Percentiles rank a stretch among this genome's conserved stretches.
Evolutionary conservation across 2,329 filamentous ascomycete species (phyloP).

Genomic region (Lecanosticta acicola): DNA sequence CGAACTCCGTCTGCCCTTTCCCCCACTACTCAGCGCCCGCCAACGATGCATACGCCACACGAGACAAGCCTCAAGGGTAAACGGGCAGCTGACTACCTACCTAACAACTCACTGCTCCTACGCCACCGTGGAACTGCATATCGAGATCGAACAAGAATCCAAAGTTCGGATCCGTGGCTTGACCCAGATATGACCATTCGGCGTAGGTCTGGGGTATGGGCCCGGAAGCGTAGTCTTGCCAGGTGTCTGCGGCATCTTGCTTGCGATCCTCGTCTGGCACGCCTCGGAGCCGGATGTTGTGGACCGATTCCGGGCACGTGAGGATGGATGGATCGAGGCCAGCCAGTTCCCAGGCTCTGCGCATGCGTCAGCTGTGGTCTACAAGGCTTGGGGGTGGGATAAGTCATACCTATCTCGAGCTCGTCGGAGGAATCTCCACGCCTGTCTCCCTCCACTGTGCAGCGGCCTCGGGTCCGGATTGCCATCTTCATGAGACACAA

Average conservation of each 20-base stretch:
- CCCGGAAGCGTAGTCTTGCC: conserved; percentile 19
- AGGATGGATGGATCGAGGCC: conserved; percentile 20
- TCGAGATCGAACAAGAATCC: conserved; percentile 17
- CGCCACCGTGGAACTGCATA: conserved; percentile 14
- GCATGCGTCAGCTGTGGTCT: not conserved
- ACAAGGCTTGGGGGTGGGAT: not conserved
- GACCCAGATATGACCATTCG: conserved; percentile 17
- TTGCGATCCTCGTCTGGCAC: conserved; percentile 16
- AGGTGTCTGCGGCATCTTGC: conserved; percentile 14
- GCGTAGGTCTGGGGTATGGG: conserved; percentile 18
- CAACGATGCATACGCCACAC: too few species aligned
- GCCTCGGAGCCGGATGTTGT: conserved; percentile 16
- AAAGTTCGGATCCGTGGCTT: conserved; percentile 19
- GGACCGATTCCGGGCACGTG: conserved; percentile 16
- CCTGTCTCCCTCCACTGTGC: conserved; percentile 18
- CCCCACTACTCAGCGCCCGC: too few species aligned
- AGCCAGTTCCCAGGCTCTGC: conserved; percentile 21
- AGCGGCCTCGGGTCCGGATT: conserved; percentile 18
- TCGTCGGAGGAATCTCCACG: conserved; percentile 20
- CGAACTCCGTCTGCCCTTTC: too few species aligned
- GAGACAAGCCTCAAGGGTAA: too few species aligned
- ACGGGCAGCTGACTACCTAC: too few species aligned
- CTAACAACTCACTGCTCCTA: conserved; percentile 7
- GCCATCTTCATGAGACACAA: conserved; percentile 16
- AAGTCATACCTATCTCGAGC: conserved; percentile 15